Conservation (phyloP, 805 yeast genomes). For the Cyberlindnera mississippiensis region DNA sequence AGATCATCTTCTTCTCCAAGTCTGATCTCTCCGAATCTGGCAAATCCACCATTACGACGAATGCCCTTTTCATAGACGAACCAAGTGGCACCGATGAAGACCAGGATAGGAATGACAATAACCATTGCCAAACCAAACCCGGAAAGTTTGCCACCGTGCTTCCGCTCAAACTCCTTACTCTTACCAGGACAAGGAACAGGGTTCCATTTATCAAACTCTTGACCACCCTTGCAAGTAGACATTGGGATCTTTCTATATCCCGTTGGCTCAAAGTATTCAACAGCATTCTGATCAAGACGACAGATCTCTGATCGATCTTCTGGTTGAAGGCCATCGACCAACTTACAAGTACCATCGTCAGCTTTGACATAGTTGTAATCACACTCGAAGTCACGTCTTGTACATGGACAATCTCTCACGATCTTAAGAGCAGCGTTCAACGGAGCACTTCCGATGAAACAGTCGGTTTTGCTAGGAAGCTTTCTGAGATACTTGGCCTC, state of each 20-base stretch:
- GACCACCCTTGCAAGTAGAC: conserved; percentile 84
- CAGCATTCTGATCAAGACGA: conserved; percentile 41
- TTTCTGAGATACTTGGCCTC: conserved; percentile 57
- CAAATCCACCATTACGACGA: conserved; percentile 58
- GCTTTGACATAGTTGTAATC: conserved; percentile 77
- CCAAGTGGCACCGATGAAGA: conserved; percentile 39
- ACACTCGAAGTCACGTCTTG: conserved; percentile 89
- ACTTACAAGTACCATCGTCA: conserved; percentile 78
- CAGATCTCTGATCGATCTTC: conserved; percentile 64
- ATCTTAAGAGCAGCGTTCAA: conserved; percentile 52
- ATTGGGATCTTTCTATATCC: conserved; percentile 87
- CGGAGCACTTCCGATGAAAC: conserved; percentile 60
- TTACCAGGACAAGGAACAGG: conserved; percentile 89
- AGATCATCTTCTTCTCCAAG: conserved; percentile 77
- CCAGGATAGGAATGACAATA: conserved; percentile 50
- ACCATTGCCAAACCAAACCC: conserved; percentile 52
- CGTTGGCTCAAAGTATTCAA: conserved; percentile 81
- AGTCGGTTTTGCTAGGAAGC: conserved; percentile 47
- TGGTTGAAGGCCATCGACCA: conserved; percentile 67
- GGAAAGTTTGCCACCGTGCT: conserved; percentile 45
- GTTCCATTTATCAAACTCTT: conserved; percentile 58
- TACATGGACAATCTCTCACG: conserved; percentile 71
- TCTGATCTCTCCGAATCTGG: conserved; percentile 82
- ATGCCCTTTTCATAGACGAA: conserved; percentile 73
- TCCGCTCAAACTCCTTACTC: conserved; percentile 52